Base-by-base conservation (phyloP, 306 rosid genomes). In the Medicago arabica region DNA sequence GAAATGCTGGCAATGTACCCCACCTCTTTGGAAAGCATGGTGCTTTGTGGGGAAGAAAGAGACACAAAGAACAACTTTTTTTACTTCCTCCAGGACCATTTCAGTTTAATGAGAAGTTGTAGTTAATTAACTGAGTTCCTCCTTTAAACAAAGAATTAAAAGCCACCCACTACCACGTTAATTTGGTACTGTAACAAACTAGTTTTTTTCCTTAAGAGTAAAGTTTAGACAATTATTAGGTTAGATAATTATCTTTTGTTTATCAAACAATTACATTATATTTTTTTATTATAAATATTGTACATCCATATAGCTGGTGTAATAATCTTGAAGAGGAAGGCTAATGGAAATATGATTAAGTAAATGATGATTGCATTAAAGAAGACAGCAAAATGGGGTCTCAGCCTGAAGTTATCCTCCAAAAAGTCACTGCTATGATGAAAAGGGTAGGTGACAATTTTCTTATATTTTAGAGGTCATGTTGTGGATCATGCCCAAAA, bases 151-250 rank as follows among this genome's bases (percentile, higher is more conserved):
- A 63, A 47, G 25, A 49, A 69, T 49, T 75, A 31, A 62, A 83
- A 65, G 74, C 72, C 78, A 83, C 72, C 75, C 49, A 75, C 75
- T 76, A 40, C 55, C 75, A 74, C 76, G 59, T 83, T 61, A 31
- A 31, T 83, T 81, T 79, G 83, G 82, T 74, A 72, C 62, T 69
- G 70, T 31, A 85, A 83, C 89, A 80, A 85, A 84, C 86, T 80
- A 21, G n/a, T 15, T 23, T 50, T 61, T 57, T 67, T 39, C 41
- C 90, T 80, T 85, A 58, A 72, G 80, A 82, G 80, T 78, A 67
- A 89, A 89, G 90, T 60, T 70, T 76, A 50, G 82, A 59, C 63
- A 58, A 58, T 50, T 74, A 67, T 74, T n/a, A n/a, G 90, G 64
- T 70, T 76, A 50, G 82, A 59, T 59, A 58, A 58, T 50, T 74